These are phyloP conservation scores for Agroathelia rolfsii DNA, from an alignment of 1,284 basidiomycete species.

Conservation along the genomic window DNA sequence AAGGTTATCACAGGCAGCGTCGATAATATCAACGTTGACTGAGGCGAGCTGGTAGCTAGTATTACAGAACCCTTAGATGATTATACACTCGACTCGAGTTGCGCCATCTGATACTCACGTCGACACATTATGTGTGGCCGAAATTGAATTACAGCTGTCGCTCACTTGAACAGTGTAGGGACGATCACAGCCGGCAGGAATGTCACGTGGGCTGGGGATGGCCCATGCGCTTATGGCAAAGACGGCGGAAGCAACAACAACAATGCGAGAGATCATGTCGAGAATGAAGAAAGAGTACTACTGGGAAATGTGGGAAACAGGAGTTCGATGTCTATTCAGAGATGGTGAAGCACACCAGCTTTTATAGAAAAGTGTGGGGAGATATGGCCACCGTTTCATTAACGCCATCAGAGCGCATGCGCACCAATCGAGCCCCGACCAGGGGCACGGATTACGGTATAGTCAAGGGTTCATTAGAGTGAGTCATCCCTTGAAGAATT, in stretches of 20 bases:
- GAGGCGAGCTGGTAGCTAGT: conserved; percentile 35
- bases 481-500: too few relatives aligned
- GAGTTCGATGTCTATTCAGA: too few relatives aligned
- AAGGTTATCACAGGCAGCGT: conserved; percentile 35
- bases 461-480: too few relatives aligned
- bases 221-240: too few relatives aligned
- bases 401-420: too few relatives aligned
- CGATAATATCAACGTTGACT: conserved; percentile 28
- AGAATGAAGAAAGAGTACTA: conserved; percentile 16
- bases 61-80: background rate
- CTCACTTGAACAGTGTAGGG: conserved; percentile 30
- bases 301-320: too few relatives aligned
- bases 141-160: conserved; percentile 40
- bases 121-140: conserved; percentile 31
- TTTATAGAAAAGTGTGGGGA: too few relatives aligned
- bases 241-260: conserved; percentile 33
- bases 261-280: conserved; percentile 38
- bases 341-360: too few relatives aligned
- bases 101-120: conserved; percentile 20
- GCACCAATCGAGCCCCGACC: too few relatives aligned
- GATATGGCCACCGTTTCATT: too few relatives aligned
- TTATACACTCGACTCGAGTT: background rate
- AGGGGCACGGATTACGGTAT: too few relatives aligned
- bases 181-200: conserved; percentile 33
- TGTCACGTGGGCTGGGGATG: conserved; percentile 27